Base-by-base conservation (phyloP, 768 basidiomycete genomes). In the Termitomyces sp. region DNA sequence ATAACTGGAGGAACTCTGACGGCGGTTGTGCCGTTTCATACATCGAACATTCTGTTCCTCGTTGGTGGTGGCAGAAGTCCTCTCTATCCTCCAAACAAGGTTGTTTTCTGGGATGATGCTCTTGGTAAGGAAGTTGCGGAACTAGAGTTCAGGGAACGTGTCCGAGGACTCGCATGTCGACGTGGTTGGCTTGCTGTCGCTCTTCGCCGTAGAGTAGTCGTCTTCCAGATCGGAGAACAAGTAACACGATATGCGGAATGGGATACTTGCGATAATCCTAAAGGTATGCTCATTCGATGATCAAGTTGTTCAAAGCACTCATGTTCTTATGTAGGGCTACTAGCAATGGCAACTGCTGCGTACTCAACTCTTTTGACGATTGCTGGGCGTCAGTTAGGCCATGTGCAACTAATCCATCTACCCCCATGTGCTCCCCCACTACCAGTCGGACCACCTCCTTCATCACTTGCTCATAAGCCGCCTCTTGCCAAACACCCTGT, bases 31-130 rank as follows among this genome's bases (percentile, higher is more conserved):
- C 93, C 93, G 3, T 74, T 92, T 56, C 91, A 94, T 66, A 80
- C 85, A 12, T 86, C 91, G 12, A 92, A 91, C 58, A 75, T 95
- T 22, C 77, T 94, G 50, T 93, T 94, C 71, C 84, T 95, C 48
- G 77, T 94, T 55, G 93, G 93, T 50, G 93, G 93, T 46, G 92
- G 93, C 40, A 81, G 86, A 55, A 93, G 90, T 69, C 93, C 93
- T 32, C 81, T 88, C 10, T 95, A 94, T 72, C 90, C 94, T 30
- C 90, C 88, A 30, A 95, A 95, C 73, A 95, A 96, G 75, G 90
- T 94, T 54, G 79, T 95, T 62, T 70, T 96, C 54, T 95, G 92
- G 92, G 89, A 95, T 70, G 92, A 92, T 72, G 80, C 79, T 3
- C 72, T 81, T 4, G 83, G 83, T n/a, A 75, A 76, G 59, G 90